A percentile compares a stretch with the other conserved stretches of the same genome.
Evolutionary conservation across 169 alveolate genomes (phyloP).

Genomic region (Eimeria necatrix): DNA sequence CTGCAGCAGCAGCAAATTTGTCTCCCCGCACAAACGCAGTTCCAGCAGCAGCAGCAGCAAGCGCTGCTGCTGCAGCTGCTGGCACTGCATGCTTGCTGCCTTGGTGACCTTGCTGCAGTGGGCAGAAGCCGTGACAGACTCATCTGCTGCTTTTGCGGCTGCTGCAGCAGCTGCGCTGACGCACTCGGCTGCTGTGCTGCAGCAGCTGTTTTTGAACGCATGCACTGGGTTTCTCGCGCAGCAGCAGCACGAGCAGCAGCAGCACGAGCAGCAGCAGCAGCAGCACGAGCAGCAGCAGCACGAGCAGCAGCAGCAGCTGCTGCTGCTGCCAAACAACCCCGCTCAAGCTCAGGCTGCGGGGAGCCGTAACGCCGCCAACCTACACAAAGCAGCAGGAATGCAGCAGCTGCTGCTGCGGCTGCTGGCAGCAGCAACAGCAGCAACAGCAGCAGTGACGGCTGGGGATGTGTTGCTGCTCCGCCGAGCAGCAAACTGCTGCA

Average conservation of each 20-base stretch:
- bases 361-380: not conserved
- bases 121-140: constrained; percentile 24
- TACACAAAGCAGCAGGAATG: too few relatives aligned
- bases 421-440: constrained; percentile 46
- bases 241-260: constrained; percentile 32
- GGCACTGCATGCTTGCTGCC: constrained; percentile 30
- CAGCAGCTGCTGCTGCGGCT: constrained; percentile 68
- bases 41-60: constrained; percentile 13
- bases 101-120: not conserved
- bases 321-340: not conserved
- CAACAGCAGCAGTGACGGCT: constrained; percentile 29
- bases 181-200: constrained; percentile 49
- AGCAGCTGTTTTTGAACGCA: constrained; percentile 22
- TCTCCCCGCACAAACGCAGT: not conserved
- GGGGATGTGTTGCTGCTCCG: constrained; percentile 59
- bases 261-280: constrained; percentile 29
- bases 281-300: not conserved
- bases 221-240: constrained; percentile 11
- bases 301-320: not conserved
- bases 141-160: constrained; percentile 5
- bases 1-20: constrained; percentile 10
- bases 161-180: not conserved
- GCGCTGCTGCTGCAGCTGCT: constrained; percentile 48
- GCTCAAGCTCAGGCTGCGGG: constrained; percentile 38
- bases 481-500: constrained; percentile 51